Base-by-base conservation (phyloP, 2,329 filamentous ascomycete species). In the Corniculantispora saksenae region DNA sequence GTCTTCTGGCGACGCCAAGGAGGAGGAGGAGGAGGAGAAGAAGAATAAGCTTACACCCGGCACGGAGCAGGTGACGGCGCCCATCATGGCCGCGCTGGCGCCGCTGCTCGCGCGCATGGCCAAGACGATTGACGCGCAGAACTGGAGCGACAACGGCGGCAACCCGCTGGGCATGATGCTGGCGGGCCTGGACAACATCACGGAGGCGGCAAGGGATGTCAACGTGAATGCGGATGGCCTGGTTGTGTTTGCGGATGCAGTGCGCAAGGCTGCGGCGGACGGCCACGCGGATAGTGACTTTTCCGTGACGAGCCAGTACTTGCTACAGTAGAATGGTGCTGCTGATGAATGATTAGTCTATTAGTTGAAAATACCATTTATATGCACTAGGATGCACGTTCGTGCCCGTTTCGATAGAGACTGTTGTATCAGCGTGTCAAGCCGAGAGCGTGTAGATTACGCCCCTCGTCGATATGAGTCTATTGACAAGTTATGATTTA, bases 151-250 rank as follows among this genome's bases (percentile, higher is more conserved):
- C 29, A 69, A 68, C 27, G 40, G 70, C 53, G 72, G 71, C 7
- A 73, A 74, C 56, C 71, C 72, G 32, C 47, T 72, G 51, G 65
- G 56, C 21, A 75, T 75, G 72, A 70, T 73, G 65, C 35, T 67
- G 12, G 67, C 64, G 35, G 70, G 67, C 3, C 7, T 73, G 13
- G 25, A 45, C 45, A 74, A 70, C 47, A 74, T 74, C 47, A 27
- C 70, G 48, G 45, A 64, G 58, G 61, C 70, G 4, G 47, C 45
- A 15, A 27, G 35, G 27, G 58, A 61, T 23, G 48, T n/a, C 43
- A n/a, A 58, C 45, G 59, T 63, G 56, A 38, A 61, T 23, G 58
- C 40, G 19, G 29, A 54, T 43, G 60, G 48, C 10, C 50, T 64
- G 62, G 64, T 60, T 55, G 66, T 65, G 63, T 69, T 69, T 68